A percentile compares a stretch with the other conserved stretches of the same genome.
Evolutionary conservation across 2,329 filamentous ascomycete species (phyloP).

Genomic region (Xylariales sp.): DNA sequence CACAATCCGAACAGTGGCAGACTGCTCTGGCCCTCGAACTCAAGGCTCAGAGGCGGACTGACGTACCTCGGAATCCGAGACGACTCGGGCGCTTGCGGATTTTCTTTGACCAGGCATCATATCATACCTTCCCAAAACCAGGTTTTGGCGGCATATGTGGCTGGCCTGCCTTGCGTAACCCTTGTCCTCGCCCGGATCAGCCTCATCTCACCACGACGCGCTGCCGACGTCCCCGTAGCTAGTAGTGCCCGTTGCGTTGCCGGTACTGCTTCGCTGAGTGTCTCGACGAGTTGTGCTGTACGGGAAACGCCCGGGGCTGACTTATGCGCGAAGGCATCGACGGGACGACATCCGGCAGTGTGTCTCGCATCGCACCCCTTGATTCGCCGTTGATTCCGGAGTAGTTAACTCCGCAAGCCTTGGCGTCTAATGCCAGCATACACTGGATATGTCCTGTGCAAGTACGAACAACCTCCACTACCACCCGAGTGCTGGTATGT

Average conservation of each 20-base stretch:
- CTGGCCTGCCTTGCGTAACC: not conserved
- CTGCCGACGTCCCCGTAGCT: not conserved
- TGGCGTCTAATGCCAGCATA: not conserved
- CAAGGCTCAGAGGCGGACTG: too few relatives aligned
- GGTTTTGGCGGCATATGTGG: too few relatives aligned
- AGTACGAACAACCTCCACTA: too few relatives aligned
- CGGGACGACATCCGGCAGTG: not conserved
- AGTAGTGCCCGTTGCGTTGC: not conserved
- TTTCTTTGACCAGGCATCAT: too few relatives aligned
- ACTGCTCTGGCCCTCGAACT: not conserved
- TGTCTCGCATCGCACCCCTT: not conserved
- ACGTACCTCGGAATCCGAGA: too few relatives aligned
- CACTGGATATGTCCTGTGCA: not conserved
- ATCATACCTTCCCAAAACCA: not conserved
- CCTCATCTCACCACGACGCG: not conserved
- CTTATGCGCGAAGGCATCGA: not conserved
- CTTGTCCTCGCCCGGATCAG: not conserved
- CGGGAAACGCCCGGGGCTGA: too few relatives aligned
- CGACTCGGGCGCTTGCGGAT: too few relatives aligned
- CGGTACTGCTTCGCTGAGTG: too few relatives aligned
- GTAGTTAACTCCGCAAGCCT: not conserved
- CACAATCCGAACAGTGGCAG: not conserved
- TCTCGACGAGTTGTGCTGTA: too few relatives aligned
- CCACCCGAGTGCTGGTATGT: too few relatives aligned
- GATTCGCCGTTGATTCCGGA: not conserved